These are phyloP conservation scores for Kalmanozyma brasiliensis DNA, from an alignment of 1,284 basidiomycete genomes.

Conservation along the genomic window DNA sequence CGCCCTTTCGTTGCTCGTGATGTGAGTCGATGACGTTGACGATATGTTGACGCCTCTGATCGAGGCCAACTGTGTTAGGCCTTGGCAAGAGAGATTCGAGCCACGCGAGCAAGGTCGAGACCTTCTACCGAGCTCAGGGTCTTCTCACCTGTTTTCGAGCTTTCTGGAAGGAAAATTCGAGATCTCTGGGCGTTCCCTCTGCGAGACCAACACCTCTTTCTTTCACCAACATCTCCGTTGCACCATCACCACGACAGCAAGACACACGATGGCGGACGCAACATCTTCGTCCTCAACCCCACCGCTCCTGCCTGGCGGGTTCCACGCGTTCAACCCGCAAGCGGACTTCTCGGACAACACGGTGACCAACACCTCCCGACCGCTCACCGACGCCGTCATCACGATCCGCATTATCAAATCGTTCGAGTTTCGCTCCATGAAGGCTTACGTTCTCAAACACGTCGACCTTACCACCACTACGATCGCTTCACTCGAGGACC, in stretches of 20 bases:
- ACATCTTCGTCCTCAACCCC: neutral
- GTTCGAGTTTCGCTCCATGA: conserved; percentile 90
- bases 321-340: conserved; percentile 55
- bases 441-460: conserved; percentile 83
- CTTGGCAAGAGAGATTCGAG: neutral
- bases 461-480: conserved; percentile 83
- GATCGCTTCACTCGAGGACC: conserved; percentile 80
- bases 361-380: conserved; percentile 76
- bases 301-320: conserved; percentile 32
- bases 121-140: neutral
- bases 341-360: conserved; percentile 70
- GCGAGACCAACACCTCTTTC: too few relatives aligned
- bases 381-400: conserved; percentile 79
- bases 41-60: too few relatives aligned
- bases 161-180: conserved; percentile 23
- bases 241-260: neutral
- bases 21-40: too few relatives aligned
- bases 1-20: too few relatives aligned
- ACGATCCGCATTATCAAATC: conserved; percentile 95
- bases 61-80: too few relatives aligned
- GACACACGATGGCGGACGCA: conserved; percentile 7
- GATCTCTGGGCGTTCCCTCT: neutral
- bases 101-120: neutral
- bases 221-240: neutral
- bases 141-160: conserved; percentile 8